Base-by-base conservation (phyloP, 495 filamentous ascomycete species). In the Corynascus novoguineensis region DNA sequence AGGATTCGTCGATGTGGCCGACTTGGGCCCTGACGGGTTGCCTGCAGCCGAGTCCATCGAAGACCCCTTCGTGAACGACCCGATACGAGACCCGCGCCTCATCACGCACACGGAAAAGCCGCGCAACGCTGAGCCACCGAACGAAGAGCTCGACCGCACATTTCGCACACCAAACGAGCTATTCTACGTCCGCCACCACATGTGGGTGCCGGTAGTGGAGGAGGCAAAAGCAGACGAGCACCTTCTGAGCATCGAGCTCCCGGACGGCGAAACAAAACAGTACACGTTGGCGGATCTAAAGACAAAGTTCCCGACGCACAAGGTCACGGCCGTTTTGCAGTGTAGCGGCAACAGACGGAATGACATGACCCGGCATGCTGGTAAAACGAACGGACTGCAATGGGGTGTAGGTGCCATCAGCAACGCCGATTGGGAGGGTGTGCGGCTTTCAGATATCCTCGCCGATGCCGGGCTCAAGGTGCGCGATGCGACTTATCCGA, bases 111-210 rank as follows among this genome's bases (percentile, higher is more conserved):
- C 70, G 24, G 48, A 60, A n/a, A 75, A 77, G 55, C 81, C 81
- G 8, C 74, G 78, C 50, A 84, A 83, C 60, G 80, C 81, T 0
- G 82, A 85, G 57, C 81, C 79, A 0, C 80, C 80, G 3, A 72
- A 53, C 11, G 62, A 71, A 2, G 73, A 73, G 59, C 68, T 81
- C 46, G 67, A 69, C 34, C 61, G 60, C 15, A 52, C 64, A 19
- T 81, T 83, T 65, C 64, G 77, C 41, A 86, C 83, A 5, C 79
- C 78, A 0, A 78, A 74, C 17, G 64, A 70, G 9, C 57, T 81
- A 5, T 84, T 84, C 63, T 86, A 85, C 60, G 77, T 86, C 3
- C 73, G 83, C 4, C 81, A 83, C 59, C 83, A 86, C 67, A 78
- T 84, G 67, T 78, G 80, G 75, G 83, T 85, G 49, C 83, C 83